These are phyloP conservation scores for Chlorella sorokiniana DNA, from an alignment of 139 green algal species.

Conservation along the genomic window DNA sequence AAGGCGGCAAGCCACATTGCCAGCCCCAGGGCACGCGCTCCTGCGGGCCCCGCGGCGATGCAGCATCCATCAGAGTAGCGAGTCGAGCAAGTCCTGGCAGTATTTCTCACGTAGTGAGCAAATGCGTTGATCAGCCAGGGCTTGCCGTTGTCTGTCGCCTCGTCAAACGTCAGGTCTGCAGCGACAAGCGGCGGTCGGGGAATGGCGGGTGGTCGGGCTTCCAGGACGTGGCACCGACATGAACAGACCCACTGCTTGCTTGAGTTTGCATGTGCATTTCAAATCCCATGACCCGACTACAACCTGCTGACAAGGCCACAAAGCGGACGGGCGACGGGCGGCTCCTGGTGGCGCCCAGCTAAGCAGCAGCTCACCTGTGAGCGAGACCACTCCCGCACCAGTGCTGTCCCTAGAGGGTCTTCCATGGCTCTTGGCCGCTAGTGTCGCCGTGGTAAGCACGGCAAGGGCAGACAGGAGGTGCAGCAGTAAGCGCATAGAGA, in stretches of 20 bases:
- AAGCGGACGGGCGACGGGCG: not conserved
- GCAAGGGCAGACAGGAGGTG: not conserved
- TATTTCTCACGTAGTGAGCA: slow-evolving; percentile 37
- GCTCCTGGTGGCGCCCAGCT: not conserved
- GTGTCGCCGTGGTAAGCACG: not conserved
- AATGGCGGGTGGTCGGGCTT: not conserved
- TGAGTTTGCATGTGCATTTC: too few relatives aligned
- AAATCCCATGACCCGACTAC: too few relatives aligned
- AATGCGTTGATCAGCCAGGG: slow-evolving; percentile 45
- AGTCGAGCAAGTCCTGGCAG: too few relatives aligned
- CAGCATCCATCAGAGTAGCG: too few relatives aligned
- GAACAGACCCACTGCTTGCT: too few relatives aligned
- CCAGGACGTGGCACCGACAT: not conserved
- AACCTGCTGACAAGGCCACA: not conserved
- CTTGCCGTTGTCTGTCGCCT: not conserved
- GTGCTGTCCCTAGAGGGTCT: not conserved
- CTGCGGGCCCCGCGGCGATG: too few relatives aligned
- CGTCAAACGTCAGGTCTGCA: slow-evolving; percentile 44
- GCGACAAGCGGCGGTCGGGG: not conserved
- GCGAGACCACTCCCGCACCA: not conserved
- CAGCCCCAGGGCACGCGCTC: too few relatives aligned
- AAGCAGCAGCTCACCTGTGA: not conserved
- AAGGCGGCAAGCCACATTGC: too few relatives aligned
- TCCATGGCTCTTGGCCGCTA: not conserved
- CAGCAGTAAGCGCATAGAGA: not conserved